Evolutionary conservation across 768 basidiomycete species (phyloP).

Genomic region (Phylloporus sp.): DNA sequence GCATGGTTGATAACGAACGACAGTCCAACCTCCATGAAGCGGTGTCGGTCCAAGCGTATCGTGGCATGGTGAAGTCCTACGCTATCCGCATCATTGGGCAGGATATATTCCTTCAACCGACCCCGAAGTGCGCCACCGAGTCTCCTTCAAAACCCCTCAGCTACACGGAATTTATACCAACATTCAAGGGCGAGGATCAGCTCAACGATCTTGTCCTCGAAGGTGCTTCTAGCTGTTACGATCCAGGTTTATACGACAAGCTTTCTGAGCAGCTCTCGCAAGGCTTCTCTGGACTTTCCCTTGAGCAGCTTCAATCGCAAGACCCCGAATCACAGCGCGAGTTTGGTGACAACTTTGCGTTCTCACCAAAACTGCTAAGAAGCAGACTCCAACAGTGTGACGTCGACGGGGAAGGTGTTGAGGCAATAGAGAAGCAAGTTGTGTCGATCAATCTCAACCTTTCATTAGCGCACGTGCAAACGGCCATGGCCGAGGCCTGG

Average conservation of each 20-base stretch:
- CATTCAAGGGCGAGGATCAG: conserved; percentile 60
- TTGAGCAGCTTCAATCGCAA: conserved; percentile 62
- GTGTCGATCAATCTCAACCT: conserved; percentile 83
- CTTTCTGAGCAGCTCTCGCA: conserved; percentile 47
- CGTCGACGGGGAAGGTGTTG: conserved; percentile 36
- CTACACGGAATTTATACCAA: conserved; percentile 51
- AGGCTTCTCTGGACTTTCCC: conserved; percentile 54
- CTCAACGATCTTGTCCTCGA: conserved; percentile 64
- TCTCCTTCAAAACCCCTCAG: conserved; percentile 52
- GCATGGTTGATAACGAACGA: conserved; percentile 32
- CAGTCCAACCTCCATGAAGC: conserved; percentile 59
- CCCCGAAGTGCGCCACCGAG: conserved; percentile 35
- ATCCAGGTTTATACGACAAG: conserved; percentile 66
- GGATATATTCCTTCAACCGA: conserved; percentile 64
- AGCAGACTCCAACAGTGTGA: conserved; percentile 49
- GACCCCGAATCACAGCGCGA: conserved; percentile 65
- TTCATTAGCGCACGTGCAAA: conserved; percentile 78
- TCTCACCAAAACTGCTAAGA: conserved; percentile 57
- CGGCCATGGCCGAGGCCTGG: conserved; percentile 74
- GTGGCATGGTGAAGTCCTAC: conserved; percentile 66
- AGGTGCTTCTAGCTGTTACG: conserved; percentile 67
- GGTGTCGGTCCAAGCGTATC: conserved; percentile 62
- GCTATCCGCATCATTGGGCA: conserved; percentile 71
- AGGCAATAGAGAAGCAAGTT: conserved; percentile 54
- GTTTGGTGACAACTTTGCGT: conserved; percentile 78